Conservation (phyloP, 352 stramenopile genomes). For the Globisporangium solare region DNA sequence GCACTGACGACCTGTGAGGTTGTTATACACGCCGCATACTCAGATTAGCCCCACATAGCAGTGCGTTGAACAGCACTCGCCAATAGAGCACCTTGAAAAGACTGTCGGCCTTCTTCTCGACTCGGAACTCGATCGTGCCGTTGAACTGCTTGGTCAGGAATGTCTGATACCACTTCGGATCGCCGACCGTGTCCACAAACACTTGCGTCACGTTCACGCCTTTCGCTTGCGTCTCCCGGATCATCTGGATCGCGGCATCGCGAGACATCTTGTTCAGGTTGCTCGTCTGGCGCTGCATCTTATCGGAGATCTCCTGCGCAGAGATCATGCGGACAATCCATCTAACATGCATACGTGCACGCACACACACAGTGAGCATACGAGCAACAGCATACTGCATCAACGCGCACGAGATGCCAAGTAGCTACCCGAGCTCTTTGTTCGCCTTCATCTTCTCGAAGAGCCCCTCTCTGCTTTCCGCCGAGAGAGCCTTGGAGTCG, state of each 20-base stretch:
- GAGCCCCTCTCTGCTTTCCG: constrained; percentile 80
- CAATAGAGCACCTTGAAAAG: constrained; percentile 85
- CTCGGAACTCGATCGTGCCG: constrained; percentile 89
- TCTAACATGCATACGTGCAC: constrained; percentile 23
- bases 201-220: constrained; percentile 86
- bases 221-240: constrained; percentile 83
- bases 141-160: constrained; percentile 91
- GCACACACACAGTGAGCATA: neutral
- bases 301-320: constrained; percentile 91
- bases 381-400: neutral
- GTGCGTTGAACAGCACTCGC: too few relatives aligned
- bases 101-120: constrained; percentile 96
- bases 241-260: constrained; percentile 91
- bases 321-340: constrained; percentile 90
- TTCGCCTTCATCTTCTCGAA: constrained; percentile 87
- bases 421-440: constrained; percentile 49
- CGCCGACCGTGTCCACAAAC: constrained; percentile 95
- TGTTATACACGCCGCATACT: neutral
- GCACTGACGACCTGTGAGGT: constrained; percentile 82
- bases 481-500: constrained; percentile 92
- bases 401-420: neutral
- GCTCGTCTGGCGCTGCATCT: constrained; percentile 90
- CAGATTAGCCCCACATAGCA: neutral
- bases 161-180: constrained; percentile 87
- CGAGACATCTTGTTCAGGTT: constrained; percentile 95